phyloP scores from a whole-genome alignment of 331 rosid species.

The Acacia pycnantha region DNA sequence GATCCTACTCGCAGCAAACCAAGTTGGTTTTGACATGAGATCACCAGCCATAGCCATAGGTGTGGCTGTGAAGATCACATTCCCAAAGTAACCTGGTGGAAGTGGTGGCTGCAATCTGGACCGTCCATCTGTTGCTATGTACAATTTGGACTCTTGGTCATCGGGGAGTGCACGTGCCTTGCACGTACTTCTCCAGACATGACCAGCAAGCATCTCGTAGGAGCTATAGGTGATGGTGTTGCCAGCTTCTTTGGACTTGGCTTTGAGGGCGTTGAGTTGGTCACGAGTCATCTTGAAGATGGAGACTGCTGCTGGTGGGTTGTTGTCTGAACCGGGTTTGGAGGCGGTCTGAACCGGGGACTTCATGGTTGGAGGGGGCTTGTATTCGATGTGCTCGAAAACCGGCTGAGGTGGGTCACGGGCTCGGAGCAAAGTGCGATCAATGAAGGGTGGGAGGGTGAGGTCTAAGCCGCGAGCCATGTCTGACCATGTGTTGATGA shows the following conservation, averaged over 20 bases:
- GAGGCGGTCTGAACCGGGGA: conserved; percentile 34
- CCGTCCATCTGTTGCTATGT: conserved; percentile 87
- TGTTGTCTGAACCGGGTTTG: conserved; percentile 39
- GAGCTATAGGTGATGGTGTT: conserved; percentile 73
- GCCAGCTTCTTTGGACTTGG: conserved; percentile 69
- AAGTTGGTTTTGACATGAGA: conserved; percentile 68
- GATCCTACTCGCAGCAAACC: conserved; percentile 83
- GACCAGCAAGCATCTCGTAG: conserved; percentile 85
- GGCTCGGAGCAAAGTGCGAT: conserved; percentile 55
- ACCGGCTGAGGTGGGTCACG: conserved; percentile 57
- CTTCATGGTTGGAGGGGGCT: conserved; percentile 62
- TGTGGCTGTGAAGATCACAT: conserved; percentile 84
- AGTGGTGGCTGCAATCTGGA: conserved; percentile 76
- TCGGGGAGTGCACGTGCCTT: conserved; percentile 65
- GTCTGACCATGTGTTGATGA: conserved; percentile 70
- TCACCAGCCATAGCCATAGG: conserved; percentile 76
- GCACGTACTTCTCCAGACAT: conserved; percentile 77
- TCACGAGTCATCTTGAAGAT: conserved; percentile 68
- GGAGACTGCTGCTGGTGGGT: conserved; percentile 36
- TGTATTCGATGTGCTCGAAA: conserved; percentile 61
- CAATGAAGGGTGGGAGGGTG: conserved; percentile 50
- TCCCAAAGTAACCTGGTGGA: conserved; percentile 91
- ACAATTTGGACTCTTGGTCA: conserved; percentile 79
- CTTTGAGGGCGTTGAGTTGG: conserved; percentile 60
- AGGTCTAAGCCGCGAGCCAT: conserved; percentile 68